Evolutionary conservation across 305 asterid genomes (phyloP).

Genomic region (Ilex paraguariensis): DNA sequence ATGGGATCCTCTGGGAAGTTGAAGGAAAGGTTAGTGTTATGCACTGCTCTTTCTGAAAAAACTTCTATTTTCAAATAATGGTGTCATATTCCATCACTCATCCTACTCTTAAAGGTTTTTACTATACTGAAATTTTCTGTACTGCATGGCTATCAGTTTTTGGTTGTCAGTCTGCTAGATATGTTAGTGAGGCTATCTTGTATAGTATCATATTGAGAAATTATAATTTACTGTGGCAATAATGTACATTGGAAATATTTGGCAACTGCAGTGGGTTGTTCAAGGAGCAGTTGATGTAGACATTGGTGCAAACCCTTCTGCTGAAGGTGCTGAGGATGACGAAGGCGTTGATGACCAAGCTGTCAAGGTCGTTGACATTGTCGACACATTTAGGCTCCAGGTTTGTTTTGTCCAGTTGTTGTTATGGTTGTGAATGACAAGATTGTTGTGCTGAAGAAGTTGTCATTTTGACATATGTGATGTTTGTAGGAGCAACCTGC

Average conservation of each 20-base stretch:
- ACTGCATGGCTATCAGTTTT: too few relatives aligned
- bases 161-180: background rate
- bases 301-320: constrained; percentile 92
- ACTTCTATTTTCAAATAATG: too few relatives aligned
- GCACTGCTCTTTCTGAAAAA: background rate
- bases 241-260: background rate
- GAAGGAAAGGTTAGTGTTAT: constrained; percentile 49
- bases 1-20: constrained; percentile 71
- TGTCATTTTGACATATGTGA: background rate
- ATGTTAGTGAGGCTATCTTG: background rate
- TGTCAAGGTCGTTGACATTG: constrained; percentile 66
- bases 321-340: constrained; percentile 69
- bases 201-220: background rate
- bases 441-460: background rate
- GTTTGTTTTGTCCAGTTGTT: constrained; percentile 15
- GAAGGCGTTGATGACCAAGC: constrained; percentile 71
- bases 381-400: constrained; percentile 83
- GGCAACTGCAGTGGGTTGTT: constrained; percentile 53
- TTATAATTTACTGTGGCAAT: too few relatives aligned
- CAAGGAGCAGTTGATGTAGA: constrained; percentile 58
- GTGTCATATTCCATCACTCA: too few relatives aligned
- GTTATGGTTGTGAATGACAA: background rate
- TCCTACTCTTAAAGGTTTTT: too few relatives aligned
- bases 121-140: too few relatives aligned
- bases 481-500: constrained; percentile 69